A percentile compares a stretch with the other conserved stretches of the same genome.
Conservation (phyloP, 208 protist genomes). For the Trypanosoma cruzi region DNA sequence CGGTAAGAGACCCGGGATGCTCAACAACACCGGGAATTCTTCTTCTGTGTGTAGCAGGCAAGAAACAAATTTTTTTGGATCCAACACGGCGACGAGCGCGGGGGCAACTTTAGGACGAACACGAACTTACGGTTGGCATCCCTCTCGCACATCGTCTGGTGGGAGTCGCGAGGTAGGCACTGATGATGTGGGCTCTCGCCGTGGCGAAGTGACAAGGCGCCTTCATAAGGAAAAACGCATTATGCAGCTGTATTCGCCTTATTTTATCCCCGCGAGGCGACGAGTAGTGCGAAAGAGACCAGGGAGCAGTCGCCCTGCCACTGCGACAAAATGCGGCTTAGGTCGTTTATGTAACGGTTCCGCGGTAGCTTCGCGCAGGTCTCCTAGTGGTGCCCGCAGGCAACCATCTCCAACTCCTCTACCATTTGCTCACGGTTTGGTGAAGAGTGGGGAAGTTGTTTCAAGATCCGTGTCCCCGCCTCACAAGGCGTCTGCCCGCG, state of each 20-base stretch:
- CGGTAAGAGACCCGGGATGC: not conserved
- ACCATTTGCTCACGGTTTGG: not conserved
- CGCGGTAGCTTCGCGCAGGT: not conserved
- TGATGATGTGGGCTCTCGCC: not conserved
- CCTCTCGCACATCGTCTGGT: not conserved
- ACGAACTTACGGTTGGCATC: slow-evolving; percentile 12
- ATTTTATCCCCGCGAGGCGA: not conserved
- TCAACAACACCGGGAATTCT: not conserved
- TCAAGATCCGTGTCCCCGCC: not conserved
- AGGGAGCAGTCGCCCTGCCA: not conserved
- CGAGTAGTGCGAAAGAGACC: not conserved
- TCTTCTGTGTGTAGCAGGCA: not conserved
- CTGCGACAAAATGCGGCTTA: not conserved
- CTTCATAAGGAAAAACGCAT: not conserved
- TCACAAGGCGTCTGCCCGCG: not conserved
- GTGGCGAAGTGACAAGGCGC: not conserved
- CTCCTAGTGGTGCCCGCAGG: not conserved
- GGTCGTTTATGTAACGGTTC: not conserved
- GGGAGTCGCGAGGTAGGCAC: not conserved
- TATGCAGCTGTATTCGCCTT: slow-evolving; percentile 4
- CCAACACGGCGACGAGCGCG: not conserved
- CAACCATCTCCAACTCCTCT: not conserved
- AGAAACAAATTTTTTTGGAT: not conserved
- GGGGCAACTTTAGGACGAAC: not conserved
- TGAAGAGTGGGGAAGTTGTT: not conserved